Conservation (phyloP, 345 rosid species). For the Stellera chamaejasme region DNA sequence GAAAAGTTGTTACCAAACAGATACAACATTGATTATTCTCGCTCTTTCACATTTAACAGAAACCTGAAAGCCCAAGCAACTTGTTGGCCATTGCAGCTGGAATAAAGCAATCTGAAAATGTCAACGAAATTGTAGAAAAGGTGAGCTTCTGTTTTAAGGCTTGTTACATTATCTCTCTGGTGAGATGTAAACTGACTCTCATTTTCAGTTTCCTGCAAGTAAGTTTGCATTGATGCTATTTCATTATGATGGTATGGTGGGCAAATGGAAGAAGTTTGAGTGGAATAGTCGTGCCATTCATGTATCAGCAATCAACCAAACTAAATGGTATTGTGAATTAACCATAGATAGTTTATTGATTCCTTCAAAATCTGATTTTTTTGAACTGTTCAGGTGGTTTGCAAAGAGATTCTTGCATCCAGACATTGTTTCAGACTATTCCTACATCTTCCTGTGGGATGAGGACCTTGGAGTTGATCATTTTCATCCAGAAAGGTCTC, state of each 20-base stretch:
- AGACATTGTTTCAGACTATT: slow-evolving; percentile 40
- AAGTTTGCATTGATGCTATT: not conserved
- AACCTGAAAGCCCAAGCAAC: not conserved
- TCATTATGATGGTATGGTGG: slow-evolving; percentile 33
- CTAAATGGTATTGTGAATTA: slow-evolving; percentile 51
- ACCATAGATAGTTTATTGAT: not conserved
- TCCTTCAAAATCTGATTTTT: not conserved
- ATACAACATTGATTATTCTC: too few relatives aligned
- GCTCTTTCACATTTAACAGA: not conserved
- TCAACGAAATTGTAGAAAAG: not conserved
- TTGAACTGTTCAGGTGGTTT: slow-evolving; percentile 44
- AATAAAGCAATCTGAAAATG: not conserved
- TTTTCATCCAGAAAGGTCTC: slow-evolving; percentile 38
- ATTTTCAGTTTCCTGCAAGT: not conserved
- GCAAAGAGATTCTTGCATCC: slow-evolving; percentile 68
- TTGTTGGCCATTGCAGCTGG: not conserved
- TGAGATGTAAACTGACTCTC: not conserved
- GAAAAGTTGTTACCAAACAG: too few relatives aligned
- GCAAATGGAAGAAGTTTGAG: slow-evolving; percentile 57
- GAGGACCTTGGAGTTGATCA: slow-evolving; percentile 58
- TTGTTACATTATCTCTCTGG: not conserved
- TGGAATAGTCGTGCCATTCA: slow-evolving; percentile 65
- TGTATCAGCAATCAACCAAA: slow-evolving; percentile 61
- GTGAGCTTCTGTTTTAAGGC: not conserved
- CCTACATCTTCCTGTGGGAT: not conserved